Evolutionary conservation across 78 protist species (phyloP), one percentile per base, ranked within the genome.

Genomic region (Anaeramoeba flamelloides): DNA sequence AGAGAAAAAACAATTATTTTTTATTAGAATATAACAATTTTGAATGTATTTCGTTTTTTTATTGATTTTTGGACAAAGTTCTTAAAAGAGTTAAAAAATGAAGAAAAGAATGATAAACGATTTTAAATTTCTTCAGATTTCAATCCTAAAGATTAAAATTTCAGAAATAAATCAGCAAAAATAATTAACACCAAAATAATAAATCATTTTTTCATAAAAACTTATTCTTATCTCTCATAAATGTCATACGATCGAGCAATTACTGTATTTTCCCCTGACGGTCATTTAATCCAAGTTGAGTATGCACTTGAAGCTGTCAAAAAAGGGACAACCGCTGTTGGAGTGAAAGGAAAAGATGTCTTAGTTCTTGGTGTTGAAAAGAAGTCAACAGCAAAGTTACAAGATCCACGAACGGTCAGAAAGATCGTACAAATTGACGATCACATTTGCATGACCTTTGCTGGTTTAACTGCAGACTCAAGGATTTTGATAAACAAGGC

Each of bases 221-320:
- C n/a, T n/a, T n/a, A n/a, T n/a, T n/a, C n/a, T n/a, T n/a, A n/a
- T n/a, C n/a, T n/a, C n/a, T n/a, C n/a, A n/a, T n/a, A n/a, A n/a
- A n/a, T n/a, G n/a, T n/a, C n/a, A n/a, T 97, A 97, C 93, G 99
- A 97, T 82, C 88, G 99, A 38, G 99, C 99, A 2, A 87, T 98
- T 69, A 97, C 99, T 22, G 98, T 98, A 37, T 98, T 98, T 87
- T 92, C 97, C 38, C 99, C 99, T 38, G 99, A 96, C 89, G 99
- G 99, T 36, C 99, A 94, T 77, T 84, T 95, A 8, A 82, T 87
- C 76, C 89, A 86, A 79, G 98, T 95, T 37, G 98, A 96, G 85
- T 97, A 98, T 81, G 99, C 99, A 26, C 76, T 90, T 81, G 99
- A 98, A 79, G 99, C 99, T 0, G 99, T 98, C n/a, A 79, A 91